These are phyloP conservation scores for Penicillium daleae DNA, from an alignment of 495 filamentous ascomycete genomes.

Conservation along the genomic window DNA sequence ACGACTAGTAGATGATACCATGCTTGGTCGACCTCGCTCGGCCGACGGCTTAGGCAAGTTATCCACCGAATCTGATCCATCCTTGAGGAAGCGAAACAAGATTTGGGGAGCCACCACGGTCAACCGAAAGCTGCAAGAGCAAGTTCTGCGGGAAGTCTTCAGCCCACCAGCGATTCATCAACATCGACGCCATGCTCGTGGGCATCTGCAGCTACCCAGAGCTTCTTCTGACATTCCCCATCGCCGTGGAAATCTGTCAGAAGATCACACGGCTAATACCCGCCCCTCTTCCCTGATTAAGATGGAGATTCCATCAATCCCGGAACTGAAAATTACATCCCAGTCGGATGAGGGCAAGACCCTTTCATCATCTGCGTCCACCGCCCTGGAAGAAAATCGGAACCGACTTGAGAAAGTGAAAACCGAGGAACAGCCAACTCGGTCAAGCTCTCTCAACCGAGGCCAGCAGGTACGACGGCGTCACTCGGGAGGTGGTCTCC, in stretches of 20 bases:
- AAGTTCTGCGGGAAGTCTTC: constrained; percentile 94
- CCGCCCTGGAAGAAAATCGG: constrained; percentile 42
- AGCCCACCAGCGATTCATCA: constrained; percentile 77
- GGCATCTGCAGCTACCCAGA: constrained; percentile 59
- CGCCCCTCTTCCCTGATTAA: constrained; percentile 23
- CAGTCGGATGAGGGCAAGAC: constrained; percentile 31
- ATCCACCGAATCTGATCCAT: constrained; percentile 23
- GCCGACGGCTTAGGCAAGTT: constrained; percentile 21
- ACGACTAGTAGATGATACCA: constrained; percentile 32
- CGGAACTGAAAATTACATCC: constrained; percentile 39
- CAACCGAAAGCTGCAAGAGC: constrained; percentile 83
- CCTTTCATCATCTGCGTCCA: constrained; percentile 50
- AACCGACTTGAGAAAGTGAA: constrained; percentile 40
- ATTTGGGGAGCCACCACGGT: constrained; percentile 97
- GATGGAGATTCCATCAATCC: constrained; percentile 23
- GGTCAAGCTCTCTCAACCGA: constrained; percentile 40
- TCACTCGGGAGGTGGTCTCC: constrained; percentile 80
- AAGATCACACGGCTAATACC: constrained; percentile 35
- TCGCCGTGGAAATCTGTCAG: constrained; percentile 37
- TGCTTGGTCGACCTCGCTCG: constrained; percentile 23
- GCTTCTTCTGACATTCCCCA: constrained; percentile 42
- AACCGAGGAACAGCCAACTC: constrained; percentile 34
- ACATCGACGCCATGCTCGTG: constrained; percentile 62
- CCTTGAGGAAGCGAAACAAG: constrained; percentile 50
- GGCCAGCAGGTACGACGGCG: constrained; percentile 54